phyloP scores from a whole-genome alignment of 1,284 basidiomycete genomes.

The Moesziomyces aphidis region DNA sequence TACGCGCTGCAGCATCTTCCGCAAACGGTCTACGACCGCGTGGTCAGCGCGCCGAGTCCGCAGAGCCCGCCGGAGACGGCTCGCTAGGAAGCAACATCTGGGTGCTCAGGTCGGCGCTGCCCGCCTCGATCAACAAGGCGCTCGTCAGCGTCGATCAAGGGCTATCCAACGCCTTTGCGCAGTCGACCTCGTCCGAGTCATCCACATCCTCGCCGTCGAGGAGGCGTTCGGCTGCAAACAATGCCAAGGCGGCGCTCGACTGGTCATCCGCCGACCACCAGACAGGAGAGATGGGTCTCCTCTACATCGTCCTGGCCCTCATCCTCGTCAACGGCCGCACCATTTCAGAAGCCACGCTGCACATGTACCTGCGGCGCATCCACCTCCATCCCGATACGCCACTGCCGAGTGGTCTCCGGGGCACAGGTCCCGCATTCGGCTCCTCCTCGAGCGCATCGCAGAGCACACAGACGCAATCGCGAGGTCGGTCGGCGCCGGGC shows the following conservation, averaged over 20 bases:
- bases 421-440: constrained; percentile 20
- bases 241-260: constrained; percentile 29
- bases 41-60: constrained; percentile 6
- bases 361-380: constrained; percentile 30
- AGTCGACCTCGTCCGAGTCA: background rate
- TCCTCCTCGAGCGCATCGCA: constrained; percentile 23
- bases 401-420: constrained; percentile 29
- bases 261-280: constrained; percentile 48
- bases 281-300: constrained; percentile 59
- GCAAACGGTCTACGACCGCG: constrained; percentile 34
- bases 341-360: constrained; percentile 55
- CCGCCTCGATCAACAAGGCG: constrained; percentile 5
- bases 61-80: constrained; percentile 4
- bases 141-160: constrained; percentile 14
- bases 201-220: constrained; percentile 11
- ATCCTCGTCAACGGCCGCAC: constrained; percentile 66
- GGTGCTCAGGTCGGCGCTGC: constrained; percentile 29
- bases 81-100: constrained; percentile 24
- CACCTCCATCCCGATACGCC: constrained; percentile 23
- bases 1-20: constrained; percentile 24
- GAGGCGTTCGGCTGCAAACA: constrained; percentile 1
- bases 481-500: constrained; percentile 19
- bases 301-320: constrained; percentile 63
- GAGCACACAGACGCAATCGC: constrained; percentile 39
- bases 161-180: constrained; percentile 19